Evolutionary conservation across 441 rosid species (phyloP), one percentile per base, ranked within the genome.

Genomic region (Breynia disticha): DNA sequence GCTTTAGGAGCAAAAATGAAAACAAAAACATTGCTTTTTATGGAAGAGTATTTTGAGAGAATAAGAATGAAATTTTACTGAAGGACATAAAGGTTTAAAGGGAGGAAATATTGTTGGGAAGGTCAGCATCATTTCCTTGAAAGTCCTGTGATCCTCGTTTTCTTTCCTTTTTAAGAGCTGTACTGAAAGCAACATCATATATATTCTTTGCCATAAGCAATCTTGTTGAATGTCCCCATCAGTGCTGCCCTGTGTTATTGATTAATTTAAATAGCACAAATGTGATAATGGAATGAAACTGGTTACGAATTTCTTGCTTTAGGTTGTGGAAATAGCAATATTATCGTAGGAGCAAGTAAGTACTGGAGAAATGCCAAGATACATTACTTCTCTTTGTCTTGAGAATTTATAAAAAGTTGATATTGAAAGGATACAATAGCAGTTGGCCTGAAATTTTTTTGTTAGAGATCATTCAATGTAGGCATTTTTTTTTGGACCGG

Each of bases 71-170:
- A 39, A 7, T 24, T 24, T 24, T 24, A 24, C 24, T 38, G 0
- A 52, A 24, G 21, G 42, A 16, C 43, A 39, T 39, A 39, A 39
- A 39, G 9, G 14, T 39, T 39, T 39, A 1, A 52, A 54, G 28
- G 45, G 16, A n/a, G 19, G 57, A 51, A 64, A 62, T 56, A 22
- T 50, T 11, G 57, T 19, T 20, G 56, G 38, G 32, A 46, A 41
- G 32, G 64, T 46, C 48, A 20, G 48, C 37, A 17, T 46, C 38
- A 13, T 39, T 39, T 13, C 32, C 32, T 39, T n/a, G 16, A 28
- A 65, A 52, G 15, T 55, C 19, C 13, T 53, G 55, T 58, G 60
- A 61, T 63, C 59, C 54, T 50, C 60, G 32, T 56, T 48, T 14
- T 48, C 43, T 46, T 16, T 18, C 44, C 39, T 52, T 63, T 57